Evolutionary conservation across 306 rosid species (phyloP).

Genomic region (Neltuma alba): DNA sequence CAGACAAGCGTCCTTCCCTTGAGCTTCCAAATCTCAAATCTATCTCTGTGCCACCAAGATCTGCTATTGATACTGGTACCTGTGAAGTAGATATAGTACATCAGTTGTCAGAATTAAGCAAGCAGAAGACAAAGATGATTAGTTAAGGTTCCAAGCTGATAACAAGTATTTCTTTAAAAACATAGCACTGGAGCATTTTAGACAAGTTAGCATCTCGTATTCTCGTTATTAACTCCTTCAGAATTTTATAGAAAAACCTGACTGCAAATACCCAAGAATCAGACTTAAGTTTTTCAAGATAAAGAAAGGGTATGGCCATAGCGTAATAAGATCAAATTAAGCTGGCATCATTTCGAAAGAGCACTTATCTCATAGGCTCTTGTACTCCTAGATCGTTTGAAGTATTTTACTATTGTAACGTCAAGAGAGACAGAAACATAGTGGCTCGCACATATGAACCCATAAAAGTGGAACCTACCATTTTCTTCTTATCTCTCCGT

Average conservation of each 20-base stretch:
- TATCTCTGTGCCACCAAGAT: constrained; percentile 99
- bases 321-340: constrained; percentile 15
- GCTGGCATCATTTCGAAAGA: constrained; percentile 2
- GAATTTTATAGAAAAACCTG: background rate
- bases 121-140: background rate
- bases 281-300: background rate
- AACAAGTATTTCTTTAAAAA: background rate
- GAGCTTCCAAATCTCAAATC: constrained; percentile 84
- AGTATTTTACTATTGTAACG: background rate
- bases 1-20: constrained; percentile 86
- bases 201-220: background rate
- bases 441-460: background rate
- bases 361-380: background rate
- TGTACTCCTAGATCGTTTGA: background rate
- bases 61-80: constrained; percentile 99
- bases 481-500: background rate
- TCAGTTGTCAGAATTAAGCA: constrained; percentile 14
- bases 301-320: constrained; percentile 6
- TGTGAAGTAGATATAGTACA: constrained; percentile 40
- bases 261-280: background rate
- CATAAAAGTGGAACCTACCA: background rate
- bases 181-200: background rate
- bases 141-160: background rate
- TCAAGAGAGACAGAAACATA: background rate
- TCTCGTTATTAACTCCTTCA: background rate